Percentiles rank a stretch among this genome's conserved stretches.
Conservation (phyloP, 1,284 basidiomycete species). For the Albatrellus sp. region DNA sequence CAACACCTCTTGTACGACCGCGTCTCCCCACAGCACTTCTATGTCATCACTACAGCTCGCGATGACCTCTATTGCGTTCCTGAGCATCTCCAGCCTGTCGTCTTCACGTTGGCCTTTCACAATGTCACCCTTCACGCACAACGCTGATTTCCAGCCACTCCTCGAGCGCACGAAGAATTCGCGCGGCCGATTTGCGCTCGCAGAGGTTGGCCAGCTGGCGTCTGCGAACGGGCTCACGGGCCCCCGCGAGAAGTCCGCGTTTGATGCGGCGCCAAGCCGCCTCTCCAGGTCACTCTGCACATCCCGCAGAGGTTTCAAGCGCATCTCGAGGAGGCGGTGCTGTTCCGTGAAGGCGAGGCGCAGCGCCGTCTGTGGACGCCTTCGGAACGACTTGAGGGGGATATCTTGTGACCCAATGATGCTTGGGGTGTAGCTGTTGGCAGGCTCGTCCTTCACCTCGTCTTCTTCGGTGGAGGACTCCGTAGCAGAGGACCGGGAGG, state of each 20-base stretch:
- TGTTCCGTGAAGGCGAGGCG: conserved; percentile 40
- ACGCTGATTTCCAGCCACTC: conserved; percentile 48
- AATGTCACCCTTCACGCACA: conserved; percentile 16
- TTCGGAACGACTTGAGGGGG: background rate
- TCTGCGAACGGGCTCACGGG: background rate
- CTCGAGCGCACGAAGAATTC: conserved; percentile 46
- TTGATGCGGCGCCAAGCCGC: conserved; percentile 41
- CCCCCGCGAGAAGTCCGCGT: conserved; percentile 2
- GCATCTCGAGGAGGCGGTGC: conserved; percentile 44
- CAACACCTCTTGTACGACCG: conserved; percentile 37
- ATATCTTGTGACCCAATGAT: background rate
- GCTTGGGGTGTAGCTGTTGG: background rate
- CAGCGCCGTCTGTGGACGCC: background rate
- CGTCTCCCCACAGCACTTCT: conserved; percentile 45
- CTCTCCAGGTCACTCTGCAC: conserved; percentile 49
- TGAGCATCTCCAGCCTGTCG: conserved; percentile 20
- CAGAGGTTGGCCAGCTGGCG: background rate
- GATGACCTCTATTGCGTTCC: conserved; percentile 36
- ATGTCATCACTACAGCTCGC: conserved; percentile 52
- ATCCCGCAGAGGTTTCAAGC: conserved; percentile 43
- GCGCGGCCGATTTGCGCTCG: conserved; percentile 17
- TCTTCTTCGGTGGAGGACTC: background rate
- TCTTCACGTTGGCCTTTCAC: conserved; percentile 3
- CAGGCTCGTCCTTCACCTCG: conserved; percentile 2
- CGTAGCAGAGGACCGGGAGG: background rate